phyloP scores from a whole-genome alignment of 768 basidiomycete genomes.

The Xanthoconium purpureum region DNA sequence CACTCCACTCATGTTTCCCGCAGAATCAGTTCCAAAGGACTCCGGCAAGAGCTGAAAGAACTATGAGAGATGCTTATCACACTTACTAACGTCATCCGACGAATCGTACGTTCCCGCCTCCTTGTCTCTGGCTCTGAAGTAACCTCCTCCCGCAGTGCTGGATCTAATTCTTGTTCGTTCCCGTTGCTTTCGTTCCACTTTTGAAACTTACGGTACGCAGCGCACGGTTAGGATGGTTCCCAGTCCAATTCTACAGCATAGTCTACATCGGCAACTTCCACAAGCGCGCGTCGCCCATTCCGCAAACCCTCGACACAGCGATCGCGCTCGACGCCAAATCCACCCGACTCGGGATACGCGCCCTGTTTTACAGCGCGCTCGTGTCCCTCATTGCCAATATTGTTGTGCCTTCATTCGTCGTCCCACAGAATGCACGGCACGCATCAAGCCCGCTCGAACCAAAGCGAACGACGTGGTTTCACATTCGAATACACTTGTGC shows the following conservation, averaged over 20 bases:
- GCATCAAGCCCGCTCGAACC: constrained; percentile 17
- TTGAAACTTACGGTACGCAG: constrained; percentile 35
- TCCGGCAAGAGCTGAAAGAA: constrained; percentile 48
- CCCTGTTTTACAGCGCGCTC: constrained; percentile 74
- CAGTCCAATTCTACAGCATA: constrained; percentile 83
- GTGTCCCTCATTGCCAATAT: constrained; percentile 68
- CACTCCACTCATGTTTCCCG: constrained; percentile 2
- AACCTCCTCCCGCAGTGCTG: constrained; percentile 49
- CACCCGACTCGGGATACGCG: constrained; percentile 79
- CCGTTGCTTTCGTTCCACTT: not conserved
- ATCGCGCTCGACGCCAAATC: constrained; percentile 57
- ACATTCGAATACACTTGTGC: constrained; percentile 59
- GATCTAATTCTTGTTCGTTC: constrained; percentile 76
- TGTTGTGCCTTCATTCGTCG: constrained; percentile 64
- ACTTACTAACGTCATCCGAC: constrained; percentile 71
- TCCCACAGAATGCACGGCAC: constrained; percentile 13
- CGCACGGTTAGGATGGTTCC: constrained; percentile 90
- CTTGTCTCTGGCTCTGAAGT: constrained; percentile 5
- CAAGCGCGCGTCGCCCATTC: constrained; percentile 44
- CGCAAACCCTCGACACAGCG: constrained; percentile 30
- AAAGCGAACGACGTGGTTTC: constrained; percentile 21
- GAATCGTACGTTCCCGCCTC: constrained; percentile 59
- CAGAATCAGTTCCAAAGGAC: constrained; percentile 28
- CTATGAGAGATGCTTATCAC: constrained; percentile 70
- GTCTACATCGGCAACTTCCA: constrained; percentile 88